Evolutionary conservation across 345 rosid species (phyloP), one percentile per base, ranked within the genome.

Genomic region (Salix dunnii): DNA sequence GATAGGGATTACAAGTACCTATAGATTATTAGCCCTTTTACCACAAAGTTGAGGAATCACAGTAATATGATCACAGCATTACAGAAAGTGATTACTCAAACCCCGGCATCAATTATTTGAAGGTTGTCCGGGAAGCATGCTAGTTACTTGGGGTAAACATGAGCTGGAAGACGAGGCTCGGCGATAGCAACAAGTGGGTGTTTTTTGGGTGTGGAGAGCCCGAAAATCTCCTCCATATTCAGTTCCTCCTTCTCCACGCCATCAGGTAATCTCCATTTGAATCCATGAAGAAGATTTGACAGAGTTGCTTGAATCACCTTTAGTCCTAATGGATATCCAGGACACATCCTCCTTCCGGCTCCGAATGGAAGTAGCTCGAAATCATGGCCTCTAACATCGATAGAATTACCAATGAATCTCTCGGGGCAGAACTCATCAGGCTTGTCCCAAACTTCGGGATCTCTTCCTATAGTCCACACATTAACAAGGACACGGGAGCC

Each of bases 261-360:
- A 11, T 63, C 75, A 0, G 90, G 87, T 77, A 91, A 73, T 77
- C 81, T 82, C 94, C 92, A 89, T 7, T 74, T 70, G 75, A 88
- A 89, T 9, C 91, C 94, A 71, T 91, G 95, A 33, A 89, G 33
- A 49, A 89, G 83, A 80, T 88, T 91, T 3, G 88, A 90, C 80
- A 89, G 58, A 67, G 86, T 87, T 17, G 82, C 23, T 55, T 83
- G 88, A 42, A 91, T 88, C 67, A 91, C 88, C 81, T 91, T 91
- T 1, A 91, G 60, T 11, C 91, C 95, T 0, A 89, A 72, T 73
- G 84, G 75, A 49, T 89, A 89, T 7, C 96, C 93, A 3, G 96
- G 96, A n/a, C 96, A 91, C 90, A 88, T 91, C 82, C 93, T 83
- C 76, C 93, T 85, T 16, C 96, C 93, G 0, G 96, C 82, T 1